Conservation (phyloP, 208 protist genomes). For the Acanthamoeba healyi region DNA sequence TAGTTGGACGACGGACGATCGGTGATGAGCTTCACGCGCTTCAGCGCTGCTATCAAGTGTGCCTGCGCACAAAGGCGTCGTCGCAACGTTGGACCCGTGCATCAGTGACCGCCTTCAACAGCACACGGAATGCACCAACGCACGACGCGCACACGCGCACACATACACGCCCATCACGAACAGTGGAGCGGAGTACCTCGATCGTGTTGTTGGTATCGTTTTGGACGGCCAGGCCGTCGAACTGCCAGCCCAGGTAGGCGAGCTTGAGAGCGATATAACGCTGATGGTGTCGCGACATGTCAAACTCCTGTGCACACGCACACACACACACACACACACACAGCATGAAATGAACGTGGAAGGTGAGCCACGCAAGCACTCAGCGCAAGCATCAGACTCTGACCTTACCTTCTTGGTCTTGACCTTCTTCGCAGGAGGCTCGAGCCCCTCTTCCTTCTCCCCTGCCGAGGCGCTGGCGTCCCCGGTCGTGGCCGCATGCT, state of each 20-base stretch:
- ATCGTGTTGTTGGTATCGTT: slow-evolving; percentile 86
- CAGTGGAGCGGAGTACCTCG: slow-evolving; percentile 80
- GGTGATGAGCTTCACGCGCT: slow-evolving; percentile 84
- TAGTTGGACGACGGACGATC: slow-evolving; percentile 78
- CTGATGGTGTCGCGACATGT: slow-evolving; percentile 44
- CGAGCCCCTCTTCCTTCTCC: not conserved
- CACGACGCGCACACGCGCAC: not conserved
- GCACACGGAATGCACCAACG: no score
- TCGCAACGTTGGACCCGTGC: no score
- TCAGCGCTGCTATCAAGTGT: slow-evolving; percentile 86
- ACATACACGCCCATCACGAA: not conserved
- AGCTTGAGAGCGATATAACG: slow-evolving; percentile 89
- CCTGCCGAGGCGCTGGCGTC: not conserved
- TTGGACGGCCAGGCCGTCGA: slow-evolving; percentile 90
- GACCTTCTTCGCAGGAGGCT: not conserved
- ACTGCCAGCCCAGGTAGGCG: slow-evolving; percentile 90
- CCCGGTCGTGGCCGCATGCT: not conserved
- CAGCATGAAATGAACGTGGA: not conserved
- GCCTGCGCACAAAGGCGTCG: slow-evolving; percentile 44
- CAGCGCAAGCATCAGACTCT: not conserved
- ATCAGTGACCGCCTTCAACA: no score
- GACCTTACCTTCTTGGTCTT: slow-evolving; percentile 13
- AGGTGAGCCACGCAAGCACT: not conserved
- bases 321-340: not conserved
- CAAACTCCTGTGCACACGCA: slow-evolving; percentile 25